Conservation (phyloP, 2,329 filamentous ascomycete genomes). For the Emergomyces africanus region DNA sequence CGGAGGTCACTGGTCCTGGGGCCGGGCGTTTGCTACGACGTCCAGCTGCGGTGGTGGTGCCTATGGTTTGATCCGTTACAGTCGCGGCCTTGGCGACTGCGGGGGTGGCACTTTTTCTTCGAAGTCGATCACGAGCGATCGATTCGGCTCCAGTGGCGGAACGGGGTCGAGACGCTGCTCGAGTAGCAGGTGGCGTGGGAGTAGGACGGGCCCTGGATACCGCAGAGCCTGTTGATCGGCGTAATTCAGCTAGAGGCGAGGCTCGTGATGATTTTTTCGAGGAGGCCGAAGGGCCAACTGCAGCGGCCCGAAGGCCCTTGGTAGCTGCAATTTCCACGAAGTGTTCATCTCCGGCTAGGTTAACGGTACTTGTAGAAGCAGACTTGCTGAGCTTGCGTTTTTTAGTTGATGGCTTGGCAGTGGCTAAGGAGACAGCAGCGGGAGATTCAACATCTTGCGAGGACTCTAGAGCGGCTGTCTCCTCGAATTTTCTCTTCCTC, state of each 20-base stretch:
- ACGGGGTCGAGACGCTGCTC: constrained; percentile 15
- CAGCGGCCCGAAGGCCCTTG: neutral
- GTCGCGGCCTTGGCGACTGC: constrained; percentile 23
- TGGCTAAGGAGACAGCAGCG: constrained; percentile 10
- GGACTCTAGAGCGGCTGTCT: constrained; percentile 24
- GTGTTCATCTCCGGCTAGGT: constrained; percentile 10
- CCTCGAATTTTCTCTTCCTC: constrained; percentile 45
- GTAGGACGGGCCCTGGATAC: constrained; percentile 13
- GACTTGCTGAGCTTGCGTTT: constrained; percentile 27
- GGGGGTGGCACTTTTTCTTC: constrained; percentile 31
- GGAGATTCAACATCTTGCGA: constrained; percentile 14
- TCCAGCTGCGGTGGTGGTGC: constrained; percentile 15
- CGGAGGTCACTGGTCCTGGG: constrained; percentile 45
- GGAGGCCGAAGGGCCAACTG: constrained; percentile 6
- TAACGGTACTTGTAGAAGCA: constrained; percentile 9
- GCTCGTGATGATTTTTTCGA: constrained; percentile 5
- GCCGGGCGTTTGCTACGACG: constrained; percentile 46
- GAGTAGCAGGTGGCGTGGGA: constrained; percentile 13
- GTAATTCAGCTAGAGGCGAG: constrained; percentile 6
- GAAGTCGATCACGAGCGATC: constrained; percentile 18
- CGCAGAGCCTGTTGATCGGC: constrained; percentile 5
- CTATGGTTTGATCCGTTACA: constrained; percentile 25
- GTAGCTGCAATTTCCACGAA: constrained; percentile 11
- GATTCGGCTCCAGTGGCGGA: constrained; percentile 9
- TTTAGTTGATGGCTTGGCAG: constrained; percentile 22